Percentiles rank a stretch among this genome's conserved stretches.
These are phyloP conservation scores for Pichia kluyveri DNA, from an alignment of 805 yeast genomes.

Conservation along the genomic window DNA sequence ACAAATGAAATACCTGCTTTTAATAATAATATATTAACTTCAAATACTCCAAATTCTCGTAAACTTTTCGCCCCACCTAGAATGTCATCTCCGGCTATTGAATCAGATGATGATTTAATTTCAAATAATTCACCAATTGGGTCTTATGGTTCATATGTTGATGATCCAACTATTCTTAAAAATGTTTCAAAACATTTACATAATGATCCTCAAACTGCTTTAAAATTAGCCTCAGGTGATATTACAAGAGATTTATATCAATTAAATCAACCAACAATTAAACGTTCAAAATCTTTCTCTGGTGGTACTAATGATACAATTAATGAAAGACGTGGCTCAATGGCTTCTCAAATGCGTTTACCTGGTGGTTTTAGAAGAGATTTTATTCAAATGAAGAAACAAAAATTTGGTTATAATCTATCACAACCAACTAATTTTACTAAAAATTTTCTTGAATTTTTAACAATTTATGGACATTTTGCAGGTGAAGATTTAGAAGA, in stretches of 20 bases:
- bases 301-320: conserved; percentile 15
- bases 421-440: conserved; percentile 44
- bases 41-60: conserved; percentile 3
- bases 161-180: conserved; percentile 28
- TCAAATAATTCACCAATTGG: conserved; percentile 1
- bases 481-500: conserved; percentile 78
- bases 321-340: conserved; percentile 45
- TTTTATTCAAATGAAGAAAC: conserved; percentile 33
- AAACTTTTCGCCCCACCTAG: neutral
- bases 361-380: conserved; percentile 83
- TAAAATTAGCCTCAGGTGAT: conserved; percentile 41
- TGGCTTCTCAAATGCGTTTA: conserved; percentile 60
- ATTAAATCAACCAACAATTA: conserved; percentile 10
- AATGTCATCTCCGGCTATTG: conserved; percentile 16
- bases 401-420: conserved; percentile 22
- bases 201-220: conserved; percentile 23
- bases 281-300: conserved; percentile 23
- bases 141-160: conserved; percentile 19
- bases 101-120: conserved; percentile 8
- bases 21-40: neutral
- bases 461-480: conserved; percentile 75
- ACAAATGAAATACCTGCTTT: conserved; percentile 1
- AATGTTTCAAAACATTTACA: conserved; percentile 31
- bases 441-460: conserved; percentile 65
- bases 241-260: conserved; percentile 41